Base-by-base conservation (phyloP, 2,329 filamentous ascomycete genomes). In the Xylariaceae sp. region DNA sequence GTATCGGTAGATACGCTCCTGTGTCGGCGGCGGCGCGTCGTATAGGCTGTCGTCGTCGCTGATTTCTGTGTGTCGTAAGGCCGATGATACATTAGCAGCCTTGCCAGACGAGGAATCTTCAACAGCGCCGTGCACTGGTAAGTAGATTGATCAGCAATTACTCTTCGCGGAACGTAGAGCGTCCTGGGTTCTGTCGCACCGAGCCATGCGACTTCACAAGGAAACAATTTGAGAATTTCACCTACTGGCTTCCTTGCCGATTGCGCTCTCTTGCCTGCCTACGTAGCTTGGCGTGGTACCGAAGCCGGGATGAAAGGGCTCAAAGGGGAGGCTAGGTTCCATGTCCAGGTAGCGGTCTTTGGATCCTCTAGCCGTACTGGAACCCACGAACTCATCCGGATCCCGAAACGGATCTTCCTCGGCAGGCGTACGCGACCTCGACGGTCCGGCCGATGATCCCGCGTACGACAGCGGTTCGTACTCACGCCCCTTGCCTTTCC, bases 201-300 rank as follows among this genome's bases (percentile, higher is more conserved):
- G 22, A 15, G 8, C 8, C 16, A 18, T 29, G 18, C n/a, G 6
- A n/a, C n/a, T 45, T 1, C 6, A 2, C 4, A 22, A 8, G 12
- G 10, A 29, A n/a, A 21, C 7, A 15, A 29, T 18, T 8, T 15
- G 4, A 40, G 19, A n/a, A 43, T 10, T 40, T 26, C 16, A 58
- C 56, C 53, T n/a, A 58, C 56, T 75, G 8, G 69, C 59, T 54
- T 73, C 63, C 62, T 74, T 74, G 37, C 68, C 71, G 40, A 71
- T 50, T 18, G 72, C 72, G 51, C 72, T 74, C 15, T 75, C 72
- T 59, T 75, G 72, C 34, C 72, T 66, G 41, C 65, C 67, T 2
- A 68, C 40, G 47, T 72, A 72, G 58, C 70, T 71, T 22, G 63
- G 63, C 15, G 68, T 71, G 41, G 61, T 53, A 52, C 61, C 61